Percentiles rank a stretch among this genome's conserved stretches.
These are phyloP conservation scores for Cynara cardunculus DNA, from an alignment of 129 eudicot species.

Conservation along the genomic window DNA sequence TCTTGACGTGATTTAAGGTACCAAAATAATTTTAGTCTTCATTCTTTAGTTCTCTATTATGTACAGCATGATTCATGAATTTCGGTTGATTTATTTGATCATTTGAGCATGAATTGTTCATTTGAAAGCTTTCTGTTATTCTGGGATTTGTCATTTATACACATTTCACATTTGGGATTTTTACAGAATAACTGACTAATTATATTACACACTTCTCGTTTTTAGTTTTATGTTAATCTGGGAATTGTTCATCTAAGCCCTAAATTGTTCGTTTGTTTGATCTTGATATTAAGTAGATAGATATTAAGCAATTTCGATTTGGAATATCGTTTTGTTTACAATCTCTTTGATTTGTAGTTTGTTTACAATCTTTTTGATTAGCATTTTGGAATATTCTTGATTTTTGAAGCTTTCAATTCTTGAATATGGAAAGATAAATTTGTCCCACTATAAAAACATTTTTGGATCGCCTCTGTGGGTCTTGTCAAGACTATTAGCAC, in stretches of 20 bases:
- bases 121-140: not conserved
- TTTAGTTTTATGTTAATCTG: not conserved
- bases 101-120: not conserved
- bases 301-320: not conserved
- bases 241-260: not conserved
- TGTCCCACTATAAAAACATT: not conserved
- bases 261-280: not conserved
- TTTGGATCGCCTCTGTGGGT: not conserved
- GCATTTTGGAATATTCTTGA: not conserved
- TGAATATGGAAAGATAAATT: not conserved
- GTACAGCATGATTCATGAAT: not conserved
- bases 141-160: not conserved
- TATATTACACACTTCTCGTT: not conserved
- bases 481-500: not conserved
- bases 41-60: not conserved
- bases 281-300: not conserved
- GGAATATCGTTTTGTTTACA: not conserved
- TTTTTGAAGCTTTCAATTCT: not conserved
- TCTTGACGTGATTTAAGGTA: not conserved
- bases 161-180: not conserved
- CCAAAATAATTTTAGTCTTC: not conserved
- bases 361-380: not conserved
- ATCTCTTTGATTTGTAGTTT: not conserved
- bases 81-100: too few relatives aligned
- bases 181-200: not conserved